Conservation (phyloP, 2,329 filamentous ascomycete genomes). For the Alternaria conjuncta region DNA sequence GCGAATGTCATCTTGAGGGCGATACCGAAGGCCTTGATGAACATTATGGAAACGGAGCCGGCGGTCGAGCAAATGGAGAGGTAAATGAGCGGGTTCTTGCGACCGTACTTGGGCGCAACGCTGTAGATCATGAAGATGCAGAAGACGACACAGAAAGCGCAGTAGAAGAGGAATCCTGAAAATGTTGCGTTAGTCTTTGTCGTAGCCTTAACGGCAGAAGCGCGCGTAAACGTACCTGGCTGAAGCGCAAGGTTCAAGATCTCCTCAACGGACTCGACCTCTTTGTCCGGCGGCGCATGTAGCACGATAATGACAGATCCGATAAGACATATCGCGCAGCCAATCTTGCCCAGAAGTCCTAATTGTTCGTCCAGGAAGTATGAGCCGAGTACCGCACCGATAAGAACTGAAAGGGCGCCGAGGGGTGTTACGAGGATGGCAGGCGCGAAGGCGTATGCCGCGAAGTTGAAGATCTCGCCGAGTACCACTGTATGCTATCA, state of each 20-base stretch:
- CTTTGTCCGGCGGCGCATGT: conserved; percentile 92
- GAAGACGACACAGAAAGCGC: conserved; percentile 78
- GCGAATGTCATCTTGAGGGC: conserved; percentile 92
- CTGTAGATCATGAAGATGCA: conserved; percentile 96
- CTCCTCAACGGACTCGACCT: conserved; percentile 88
- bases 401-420: conserved; percentile 90
- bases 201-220: background rate
- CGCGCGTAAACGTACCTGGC: conserved; percentile 70
- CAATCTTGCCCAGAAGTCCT: conserved; percentile 89
- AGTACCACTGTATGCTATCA: conserved; percentile 71
- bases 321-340: conserved; percentile 94
- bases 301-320: conserved; percentile 97
- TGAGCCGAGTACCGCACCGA: conserved; percentile 91
- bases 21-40: conserved; percentile 97
- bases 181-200: conserved; percentile 16
- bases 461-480: conserved; percentile 96
- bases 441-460: conserved; percentile 95
- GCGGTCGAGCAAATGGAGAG: conserved; percentile 98
- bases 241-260: conserved; percentile 90
- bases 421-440: conserved; percentile 98
- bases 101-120: conserved; percentile 86
- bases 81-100: conserved; percentile 94
- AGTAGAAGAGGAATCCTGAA: conserved; percentile 88
- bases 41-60: conserved; percentile 98
- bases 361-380: conserved; percentile 93